A percentile compares a stretch with the other conserved stretches of the same genome.
phyloP scores from a whole-genome alignment of 2,329 filamentous ascomycete species.

The Rosellinia necatrix region DNA sequence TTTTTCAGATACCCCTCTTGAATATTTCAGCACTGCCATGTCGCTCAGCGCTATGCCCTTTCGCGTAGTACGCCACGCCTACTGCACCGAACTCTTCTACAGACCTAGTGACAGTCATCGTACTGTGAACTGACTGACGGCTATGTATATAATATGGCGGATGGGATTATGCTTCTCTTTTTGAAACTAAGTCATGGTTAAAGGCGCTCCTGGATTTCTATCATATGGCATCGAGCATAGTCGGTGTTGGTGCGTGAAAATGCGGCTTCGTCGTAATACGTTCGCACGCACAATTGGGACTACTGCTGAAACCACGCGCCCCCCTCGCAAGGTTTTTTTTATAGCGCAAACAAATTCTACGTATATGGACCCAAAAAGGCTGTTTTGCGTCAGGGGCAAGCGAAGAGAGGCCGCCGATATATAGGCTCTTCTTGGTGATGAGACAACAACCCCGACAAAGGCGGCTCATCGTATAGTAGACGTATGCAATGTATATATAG shows the following conservation, averaged over 20 bases:
- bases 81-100: slow-evolving; percentile 27
- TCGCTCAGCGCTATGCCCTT: slow-evolving; percentile 31
- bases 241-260: slow-evolving; percentile 21
- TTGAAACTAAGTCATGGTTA: slow-evolving; percentile 15
- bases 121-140: slow-evolving; percentile 18
- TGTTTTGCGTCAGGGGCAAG: slow-evolving; percentile 10
- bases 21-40: slow-evolving; percentile 36
- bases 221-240: slow-evolving; percentile 19
- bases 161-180: slow-evolving; percentile 12
- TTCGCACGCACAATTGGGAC: slow-evolving; percentile 2
- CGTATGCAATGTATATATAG: slow-evolving; percentile 23
- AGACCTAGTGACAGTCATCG: slow-evolving; percentile 20
- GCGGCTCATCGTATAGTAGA: slow-evolving; percentile 2
- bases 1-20: slow-evolving; percentile 37
- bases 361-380: slow-evolving; percentile 16
- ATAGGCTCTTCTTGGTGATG: not conserved
- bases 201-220: slow-evolving; percentile 25
- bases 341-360: slow-evolving; percentile 8
- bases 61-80: slow-evolving; percentile 24
- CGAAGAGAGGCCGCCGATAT: not conserved
- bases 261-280: not conserved
- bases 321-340: not conserved
- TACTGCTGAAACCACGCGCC: not conserved
- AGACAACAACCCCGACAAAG: not conserved
- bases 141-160: slow-evolving; percentile 17